Evolutionary conservation across 768 basidiomycete genomes (phyloP).

Genomic region (Candolleomyces efflorescens): DNA sequence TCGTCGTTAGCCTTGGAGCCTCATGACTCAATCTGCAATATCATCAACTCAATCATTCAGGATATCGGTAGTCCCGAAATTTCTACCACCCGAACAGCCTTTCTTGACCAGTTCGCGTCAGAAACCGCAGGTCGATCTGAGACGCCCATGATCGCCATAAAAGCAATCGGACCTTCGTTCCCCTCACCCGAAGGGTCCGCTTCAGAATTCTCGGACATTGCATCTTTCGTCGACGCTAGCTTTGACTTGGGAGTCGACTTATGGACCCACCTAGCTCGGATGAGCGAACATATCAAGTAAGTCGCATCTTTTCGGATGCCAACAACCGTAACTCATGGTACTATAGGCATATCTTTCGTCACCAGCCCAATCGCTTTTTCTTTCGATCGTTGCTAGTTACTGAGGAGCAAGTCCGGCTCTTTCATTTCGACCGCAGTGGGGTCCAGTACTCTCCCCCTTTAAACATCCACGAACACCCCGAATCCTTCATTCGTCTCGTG

Average conservation of each 20-base stretch:
- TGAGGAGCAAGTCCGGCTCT: conserved; percentile 5
- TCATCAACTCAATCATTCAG: background rate
- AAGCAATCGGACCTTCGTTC: background rate
- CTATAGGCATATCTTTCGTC: conserved; percentile 15
- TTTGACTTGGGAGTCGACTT: background rate
- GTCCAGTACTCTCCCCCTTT: conserved; percentile 5
- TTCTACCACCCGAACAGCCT: background rate
- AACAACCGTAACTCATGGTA: too few relatives aligned
- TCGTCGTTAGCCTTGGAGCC: background rate
- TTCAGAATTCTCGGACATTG: background rate
- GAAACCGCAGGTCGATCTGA: too few relatives aligned
- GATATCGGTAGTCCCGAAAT: background rate
- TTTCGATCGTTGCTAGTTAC: conserved; percentile 17
- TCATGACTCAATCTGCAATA: background rate
- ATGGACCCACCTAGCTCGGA: background rate
- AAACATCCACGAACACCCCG: conserved; percentile 14
- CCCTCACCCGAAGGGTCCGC: background rate
- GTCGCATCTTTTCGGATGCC: background rate
- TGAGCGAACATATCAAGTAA: background rate
- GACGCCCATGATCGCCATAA: background rate
- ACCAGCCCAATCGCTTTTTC: conserved; percentile 17
- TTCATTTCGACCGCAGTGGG: conserved; percentile 19
- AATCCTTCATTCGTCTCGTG: conserved; percentile 17
- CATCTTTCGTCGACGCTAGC: background rate
- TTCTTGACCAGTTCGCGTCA: background rate